These are phyloP conservation scores for Calycina marina DNA, from an alignment of 2,329 filamentous ascomycete species.

Conservation along the genomic window DNA sequence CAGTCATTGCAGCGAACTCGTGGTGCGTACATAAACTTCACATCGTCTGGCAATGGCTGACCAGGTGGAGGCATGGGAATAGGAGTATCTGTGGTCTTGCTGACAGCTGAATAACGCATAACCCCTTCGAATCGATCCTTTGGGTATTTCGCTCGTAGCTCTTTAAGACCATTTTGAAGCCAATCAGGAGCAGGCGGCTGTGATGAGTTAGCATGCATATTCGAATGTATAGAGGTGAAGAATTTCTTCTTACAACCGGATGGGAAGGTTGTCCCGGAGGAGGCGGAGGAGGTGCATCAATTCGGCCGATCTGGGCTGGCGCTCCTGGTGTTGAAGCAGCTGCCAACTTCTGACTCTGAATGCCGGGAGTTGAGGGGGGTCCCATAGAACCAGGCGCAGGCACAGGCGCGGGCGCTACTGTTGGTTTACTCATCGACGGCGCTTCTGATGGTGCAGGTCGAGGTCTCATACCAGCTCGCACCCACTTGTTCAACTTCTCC, in stretches of 20 bases:
- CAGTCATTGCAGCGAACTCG: slow-evolving; percentile 87
- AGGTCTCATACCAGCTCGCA: slow-evolving; percentile 36
- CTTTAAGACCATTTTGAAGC: slow-evolving; percentile 61
- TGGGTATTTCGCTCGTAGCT: slow-evolving; percentile 56
- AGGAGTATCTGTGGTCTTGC: slow-evolving; percentile 53
- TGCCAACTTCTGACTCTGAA: slow-evolving; percentile 17
- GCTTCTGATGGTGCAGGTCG: slow-evolving; percentile 24
- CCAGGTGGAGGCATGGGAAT: slow-evolving; percentile 35
- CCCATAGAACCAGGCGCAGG: slow-evolving; percentile 36
- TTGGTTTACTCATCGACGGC: slow-evolving; percentile 29
- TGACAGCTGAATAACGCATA: slow-evolving; percentile 81
- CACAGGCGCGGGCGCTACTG: slow-evolving; percentile 34
- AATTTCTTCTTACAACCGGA: slow-evolving; percentile 52
- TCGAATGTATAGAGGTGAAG: too few species aligned
- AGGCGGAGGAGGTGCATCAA: slow-evolving; percentile 49
- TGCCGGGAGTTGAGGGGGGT: slow-evolving; percentile 29
- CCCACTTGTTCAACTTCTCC: slow-evolving; percentile 54
- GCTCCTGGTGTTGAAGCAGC: slow-evolving; percentile 18
- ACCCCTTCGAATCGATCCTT: slow-evolving; percentile 74
- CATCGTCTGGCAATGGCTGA: slow-evolving; percentile 41
- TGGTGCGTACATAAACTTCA: slow-evolving; percentile 73
- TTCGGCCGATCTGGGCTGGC: slow-evolving; percentile 46
- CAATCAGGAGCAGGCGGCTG: slow-evolving; percentile 78
- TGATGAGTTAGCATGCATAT: slow-evolving; percentile 12
- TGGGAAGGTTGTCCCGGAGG: slow-evolving; percentile 39